Evolutionary conservation across 1,284 basidiomycete genomes (phyloP).

Genomic region (Boletus semigastroideus): DNA sequence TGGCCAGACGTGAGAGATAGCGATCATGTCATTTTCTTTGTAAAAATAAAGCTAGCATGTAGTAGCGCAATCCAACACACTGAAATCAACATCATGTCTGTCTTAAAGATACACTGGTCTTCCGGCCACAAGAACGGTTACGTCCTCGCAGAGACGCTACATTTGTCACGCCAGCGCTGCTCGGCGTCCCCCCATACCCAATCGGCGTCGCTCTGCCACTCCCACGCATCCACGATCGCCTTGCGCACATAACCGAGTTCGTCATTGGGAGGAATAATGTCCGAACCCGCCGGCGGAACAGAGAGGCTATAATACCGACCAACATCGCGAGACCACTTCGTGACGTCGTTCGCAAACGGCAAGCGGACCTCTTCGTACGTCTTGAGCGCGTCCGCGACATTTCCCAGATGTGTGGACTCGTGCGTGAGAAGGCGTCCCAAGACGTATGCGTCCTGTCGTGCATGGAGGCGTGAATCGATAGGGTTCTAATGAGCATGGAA

Average conservation of each 20-base stretch:
- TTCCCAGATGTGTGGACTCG: slow-evolving; percentile 19
- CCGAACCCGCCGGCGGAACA: not conserved
- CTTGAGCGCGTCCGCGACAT: slow-evolving; percentile 24
- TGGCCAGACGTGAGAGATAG: no score
- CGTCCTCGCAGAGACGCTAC: not conserved
- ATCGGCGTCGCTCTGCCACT: slow-evolving; percentile 15
- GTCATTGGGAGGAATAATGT: not conserved
- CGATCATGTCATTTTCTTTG: no score
- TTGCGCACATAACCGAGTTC: slow-evolving; percentile 12
- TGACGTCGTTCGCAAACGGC: slow-evolving; percentile 22
- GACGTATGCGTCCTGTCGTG: slow-evolving; percentile 36
- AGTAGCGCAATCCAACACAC: no score
- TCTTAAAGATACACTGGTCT: no score
- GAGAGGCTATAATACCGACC: slow-evolving; percentile 7
- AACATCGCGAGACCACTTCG: slow-evolving; percentile 1
- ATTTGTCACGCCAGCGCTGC: slow-evolving; percentile 9
- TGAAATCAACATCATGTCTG: no score
- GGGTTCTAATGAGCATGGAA: not conserved
- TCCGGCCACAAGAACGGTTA: not conserved
- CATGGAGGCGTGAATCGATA: not conserved
- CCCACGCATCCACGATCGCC: slow-evolving; percentile 20
- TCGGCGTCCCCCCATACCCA: slow-evolving; percentile 17
- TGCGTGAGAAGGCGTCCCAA: slow-evolving; percentile 36
- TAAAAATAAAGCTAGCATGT: no score
- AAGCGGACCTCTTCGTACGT: slow-evolving; percentile 35